Base-by-base conservation (phyloP, 371 early-diverging fungal species). In the Dinochytrium kinnereticum region DNA sequence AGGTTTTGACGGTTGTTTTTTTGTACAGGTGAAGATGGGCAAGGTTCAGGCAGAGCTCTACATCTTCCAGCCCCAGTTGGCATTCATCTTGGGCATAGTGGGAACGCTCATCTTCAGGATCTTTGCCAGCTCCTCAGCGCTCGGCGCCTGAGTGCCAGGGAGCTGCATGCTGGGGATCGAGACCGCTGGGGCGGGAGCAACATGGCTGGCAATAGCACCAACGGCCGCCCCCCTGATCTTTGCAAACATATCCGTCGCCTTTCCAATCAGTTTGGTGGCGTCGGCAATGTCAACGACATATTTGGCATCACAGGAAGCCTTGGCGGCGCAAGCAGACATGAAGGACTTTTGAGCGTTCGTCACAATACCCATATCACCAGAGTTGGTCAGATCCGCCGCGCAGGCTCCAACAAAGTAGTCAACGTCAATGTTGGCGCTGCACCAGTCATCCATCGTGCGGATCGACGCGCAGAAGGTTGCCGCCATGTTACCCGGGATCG, bases 291-390 rank as follows among this genome's bases (percentile, higher is more conserved):
- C 61, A 13, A 10, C 36, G 15, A 10, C 30, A 36, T 13, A 61
- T 7, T 10, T 34, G 36, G 24, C 57, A 30, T 61, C 61, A 26
- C 31, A 10, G 13, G 61, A 10, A 17, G 61, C 61, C 61, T 37
- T 61, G 28, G 61, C 61, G 15, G 61, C 61, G 24, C 61, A 61
- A 33, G 61, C 61, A 13, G 61, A 3, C 34, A 61, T 3, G 36
- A 61, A 61, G 61, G 7, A 21, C 34, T 61, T 61, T 24, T 61
- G 31, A 36, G 31, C 7, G 61, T 61, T 61, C 15, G 3, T 37
- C 15, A 61, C 34, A 36, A 61, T 37, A 36, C 34, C 61, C 61
- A 61, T 61, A 24, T 61, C 61, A 61, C 61, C 61, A 2, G 61
- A 34, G 28, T 33, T 61, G 61, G 36, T 24, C 15, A 61, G 37